A percentile compares a stretch with the other conserved stretches of the same genome.
Conservation (phyloP, 352 stramenopile genomes). For the Phytophthora colocasiae region DNA sequence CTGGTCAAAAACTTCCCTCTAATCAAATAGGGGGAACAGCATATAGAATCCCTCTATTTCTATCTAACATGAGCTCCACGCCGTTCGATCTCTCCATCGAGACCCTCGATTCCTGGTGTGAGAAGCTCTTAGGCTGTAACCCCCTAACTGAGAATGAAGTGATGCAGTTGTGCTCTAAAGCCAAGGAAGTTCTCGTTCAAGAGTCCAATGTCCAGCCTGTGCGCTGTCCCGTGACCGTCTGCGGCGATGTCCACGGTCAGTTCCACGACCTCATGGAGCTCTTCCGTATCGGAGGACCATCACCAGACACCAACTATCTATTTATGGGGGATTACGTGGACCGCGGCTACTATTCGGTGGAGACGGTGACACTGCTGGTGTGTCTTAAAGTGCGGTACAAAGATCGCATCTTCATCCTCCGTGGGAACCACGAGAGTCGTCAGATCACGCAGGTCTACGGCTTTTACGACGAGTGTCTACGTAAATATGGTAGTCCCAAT, state of each 20-base stretch:
- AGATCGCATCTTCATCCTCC: constrained; percentile 86
- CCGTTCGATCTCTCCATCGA: constrained; percentile 83
- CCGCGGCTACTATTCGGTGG: constrained; percentile 88
- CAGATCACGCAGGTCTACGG: constrained; percentile 89
- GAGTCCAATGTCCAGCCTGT: constrained; percentile 98
- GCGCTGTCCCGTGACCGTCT: constrained; percentile 97
- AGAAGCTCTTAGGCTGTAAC: constrained; percentile 94
- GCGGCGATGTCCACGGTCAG: constrained; percentile 98
- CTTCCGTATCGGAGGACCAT: constrained; percentile 93
- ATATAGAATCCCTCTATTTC: constrained; percentile 20
- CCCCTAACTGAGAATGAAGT: constrained; percentile 96
- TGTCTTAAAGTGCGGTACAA: constrained; percentile 91
- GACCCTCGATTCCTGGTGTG: constrained; percentile 95
- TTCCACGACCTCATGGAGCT: constrained; percentile 98
- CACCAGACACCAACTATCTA: constrained; percentile 82
- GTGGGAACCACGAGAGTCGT: constrained; percentile 83
- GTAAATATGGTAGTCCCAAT: constrained; percentile 99
- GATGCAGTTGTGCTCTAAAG: constrained; percentile 94
- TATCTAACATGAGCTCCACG: constrained; percentile 50
- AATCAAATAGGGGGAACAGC: not conserved
- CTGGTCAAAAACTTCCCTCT: constrained; percentile 1
- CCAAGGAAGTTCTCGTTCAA: constrained; percentile 96
- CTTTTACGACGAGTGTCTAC: constrained; percentile 80
- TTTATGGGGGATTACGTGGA: constrained; percentile 90
- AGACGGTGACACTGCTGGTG: constrained; percentile 85